These are phyloP conservation scores for Metschnikowia baotianmanensis DNA, from an alignment of 805 yeast genomes.

Conservation along the genomic window DNA sequence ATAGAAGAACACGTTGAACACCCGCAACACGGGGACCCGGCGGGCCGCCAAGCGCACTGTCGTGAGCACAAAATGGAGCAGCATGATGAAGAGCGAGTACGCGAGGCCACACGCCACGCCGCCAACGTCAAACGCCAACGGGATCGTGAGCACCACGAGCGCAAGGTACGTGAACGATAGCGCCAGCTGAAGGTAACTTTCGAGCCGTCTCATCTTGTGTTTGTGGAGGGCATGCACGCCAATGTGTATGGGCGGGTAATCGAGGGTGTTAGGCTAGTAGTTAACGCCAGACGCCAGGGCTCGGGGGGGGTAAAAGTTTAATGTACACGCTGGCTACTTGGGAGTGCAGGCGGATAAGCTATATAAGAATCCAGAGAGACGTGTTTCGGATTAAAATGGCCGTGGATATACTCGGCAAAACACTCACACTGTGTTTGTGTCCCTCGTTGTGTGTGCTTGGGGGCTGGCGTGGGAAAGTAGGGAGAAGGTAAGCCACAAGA, in stretches of 20 bases:
- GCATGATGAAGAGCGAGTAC: constrained; percentile 62
- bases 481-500: not conserved
- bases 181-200: constrained; percentile 12
- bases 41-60: constrained; percentile 60
- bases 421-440: too few relatives aligned
- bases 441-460: too few relatives aligned
- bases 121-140: constrained; percentile 91
- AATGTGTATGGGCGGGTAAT: not conserved
- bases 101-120: constrained; percentile 88
- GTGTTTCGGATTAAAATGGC: too few relatives aligned
- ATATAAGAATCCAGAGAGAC: too few relatives aligned
- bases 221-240: constrained; percentile 3
- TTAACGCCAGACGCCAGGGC: not conserved
- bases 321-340: not conserved
- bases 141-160: constrained; percentile 77
- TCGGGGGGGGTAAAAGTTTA: not conserved
- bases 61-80: constrained; percentile 67
- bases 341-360: too few relatives aligned
- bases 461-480: not conserved
- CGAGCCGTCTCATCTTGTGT: constrained; percentile 15
- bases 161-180: constrained; percentile 47
- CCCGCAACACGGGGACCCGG: constrained; percentile 39
- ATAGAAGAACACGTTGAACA: constrained; percentile 59
- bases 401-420: too few relatives aligned
- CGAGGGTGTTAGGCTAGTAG: not conserved